phyloP scores from a whole-genome alignment of 768 basidiomycete genomes.

The Collybiopsis luxurians region DNA sequence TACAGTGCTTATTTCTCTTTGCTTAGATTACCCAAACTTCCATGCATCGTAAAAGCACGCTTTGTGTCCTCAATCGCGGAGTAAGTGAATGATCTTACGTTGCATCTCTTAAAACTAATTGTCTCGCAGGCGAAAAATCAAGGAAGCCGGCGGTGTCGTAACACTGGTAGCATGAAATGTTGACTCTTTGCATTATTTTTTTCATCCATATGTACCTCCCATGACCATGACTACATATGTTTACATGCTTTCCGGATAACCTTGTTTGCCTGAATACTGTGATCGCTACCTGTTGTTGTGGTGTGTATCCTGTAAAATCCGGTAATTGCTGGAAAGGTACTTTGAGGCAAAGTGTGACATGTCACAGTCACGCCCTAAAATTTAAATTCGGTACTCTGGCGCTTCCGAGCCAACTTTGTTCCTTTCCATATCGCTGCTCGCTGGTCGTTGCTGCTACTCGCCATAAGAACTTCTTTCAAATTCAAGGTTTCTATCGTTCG shows the following conservation, averaged over 20 bases:
- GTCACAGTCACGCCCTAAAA: not conserved
- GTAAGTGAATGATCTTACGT: conserved; percentile 33
- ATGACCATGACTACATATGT: conserved; percentile 6
- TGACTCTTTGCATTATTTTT: conserved; percentile 4
- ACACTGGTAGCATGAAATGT: conserved; percentile 76
- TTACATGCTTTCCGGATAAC: conserved; percentile 1
- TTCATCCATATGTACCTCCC: conserved; percentile 6
- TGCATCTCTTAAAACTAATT: not conserved
- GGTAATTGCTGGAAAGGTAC: not conserved
- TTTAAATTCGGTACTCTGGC: not conserved
- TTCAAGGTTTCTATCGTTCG: conserved; percentile 22
- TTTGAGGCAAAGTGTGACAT: not conserved
- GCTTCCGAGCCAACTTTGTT: conserved; percentile 5
- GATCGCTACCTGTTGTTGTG: too few relatives aligned
- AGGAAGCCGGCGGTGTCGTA: conserved; percentile 93
- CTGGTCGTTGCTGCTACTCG: conserved; percentile 40
- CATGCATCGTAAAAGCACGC: conserved; percentile 98
- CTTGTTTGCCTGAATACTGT: too few relatives aligned
- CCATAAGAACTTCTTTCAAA: conserved; percentile 30
- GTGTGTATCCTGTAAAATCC: too few relatives aligned
- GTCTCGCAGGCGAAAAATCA: conserved; percentile 65
- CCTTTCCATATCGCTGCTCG: conserved; percentile 29
- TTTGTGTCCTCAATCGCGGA: conserved; percentile 89
- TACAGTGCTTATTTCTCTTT: not conserved
- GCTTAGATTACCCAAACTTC: conserved; percentile 45